A percentile compares a stretch with the other conserved stretches of the same genome.
phyloP scores from a whole-genome alignment of 768 basidiomycete genomes.

The Trametes cingulata region DNA sequence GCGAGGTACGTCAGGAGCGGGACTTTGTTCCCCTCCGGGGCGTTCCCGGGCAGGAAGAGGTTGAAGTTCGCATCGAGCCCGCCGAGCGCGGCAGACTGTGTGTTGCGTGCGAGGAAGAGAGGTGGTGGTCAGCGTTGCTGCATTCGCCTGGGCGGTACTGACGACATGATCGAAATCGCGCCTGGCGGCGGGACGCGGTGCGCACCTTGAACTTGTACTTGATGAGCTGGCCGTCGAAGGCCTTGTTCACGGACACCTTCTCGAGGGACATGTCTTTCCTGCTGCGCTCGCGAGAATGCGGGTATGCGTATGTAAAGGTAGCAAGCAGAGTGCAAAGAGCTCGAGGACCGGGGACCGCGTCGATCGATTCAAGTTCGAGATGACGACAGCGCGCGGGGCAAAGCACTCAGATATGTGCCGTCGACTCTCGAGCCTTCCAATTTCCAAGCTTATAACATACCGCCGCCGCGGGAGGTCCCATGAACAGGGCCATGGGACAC shows the following conservation, averaged over 20 bases:
- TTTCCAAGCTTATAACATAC: background rate
- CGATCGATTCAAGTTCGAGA: background rate
- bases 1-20: conserved; percentile 85
- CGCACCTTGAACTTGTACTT: conserved; percentile 87
- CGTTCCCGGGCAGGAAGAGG: conserved; percentile 77
- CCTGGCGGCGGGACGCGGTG: conserved; percentile 16
- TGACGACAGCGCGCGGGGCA: conserved; percentile 18
- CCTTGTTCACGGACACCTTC: conserved; percentile 73
- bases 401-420: background rate
- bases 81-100: conserved; percentile 71
- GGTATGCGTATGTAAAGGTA: background rate
- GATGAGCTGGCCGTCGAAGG: conserved; percentile 75
- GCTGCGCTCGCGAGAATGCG: background rate
- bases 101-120: background rate
- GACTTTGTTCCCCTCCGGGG: conserved; percentile 45
- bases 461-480: conserved; percentile 2
- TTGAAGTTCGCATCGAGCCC: conserved; percentile 79
- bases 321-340: background rate
- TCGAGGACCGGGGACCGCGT: background rate
- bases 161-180: conserved; percentile 4
- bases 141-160: background rate
- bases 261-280: conserved; percentile 43
- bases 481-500: conserved; percentile 6
- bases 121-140: conserved; percentile 13
- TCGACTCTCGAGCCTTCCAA: background rate